These are phyloP conservation scores for Dioscorea dumetorum DNA, from an alignment of 106 monocot genomes.

Conservation along the genomic window DNA sequence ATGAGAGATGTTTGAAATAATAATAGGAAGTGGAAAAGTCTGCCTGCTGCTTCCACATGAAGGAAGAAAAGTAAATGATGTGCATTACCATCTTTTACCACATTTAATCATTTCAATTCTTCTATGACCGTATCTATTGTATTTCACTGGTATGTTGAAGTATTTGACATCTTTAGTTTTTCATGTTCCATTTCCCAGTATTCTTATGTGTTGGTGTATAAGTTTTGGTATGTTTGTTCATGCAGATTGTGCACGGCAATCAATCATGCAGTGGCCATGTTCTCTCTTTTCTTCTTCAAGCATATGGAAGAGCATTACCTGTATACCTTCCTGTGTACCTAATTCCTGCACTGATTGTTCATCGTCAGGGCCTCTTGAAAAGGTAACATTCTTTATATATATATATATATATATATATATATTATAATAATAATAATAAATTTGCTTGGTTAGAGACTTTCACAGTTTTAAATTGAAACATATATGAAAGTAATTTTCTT, in stretches of 20 bases:
- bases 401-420: too few relatives aligned
- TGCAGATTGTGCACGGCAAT: conserved; percentile 92
- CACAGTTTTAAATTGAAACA: background rate
- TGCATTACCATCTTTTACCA: too few relatives aligned
- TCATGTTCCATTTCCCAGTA: background rate
- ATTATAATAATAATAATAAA: background rate
- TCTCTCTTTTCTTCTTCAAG: conserved; percentile 74
- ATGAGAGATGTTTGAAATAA: too few relatives aligned
- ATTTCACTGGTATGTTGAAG: background rate
- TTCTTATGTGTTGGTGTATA: background rate
- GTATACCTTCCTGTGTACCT: conserved; percentile 97
- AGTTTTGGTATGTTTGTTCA: background rate
- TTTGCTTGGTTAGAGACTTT: background rate
- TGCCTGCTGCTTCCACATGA: too few relatives aligned
- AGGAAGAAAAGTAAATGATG: too few relatives aligned
- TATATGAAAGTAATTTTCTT: background rate
- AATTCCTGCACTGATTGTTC: conserved; percentile 90
- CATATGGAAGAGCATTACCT: conserved; percentile 89
- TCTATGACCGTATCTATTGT: too few relatives aligned
- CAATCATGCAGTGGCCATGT: conserved; percentile 73
- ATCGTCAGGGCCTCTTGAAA: conserved; percentile 74
- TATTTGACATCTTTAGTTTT: background rate
- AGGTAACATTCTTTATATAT: conserved; percentile 34
- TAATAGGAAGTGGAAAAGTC: too few relatives aligned
- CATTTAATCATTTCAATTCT: too few relatives aligned